Conservation (phyloP, 1,139 yeast genomes). For the Geotrichum restrictum region DNA sequence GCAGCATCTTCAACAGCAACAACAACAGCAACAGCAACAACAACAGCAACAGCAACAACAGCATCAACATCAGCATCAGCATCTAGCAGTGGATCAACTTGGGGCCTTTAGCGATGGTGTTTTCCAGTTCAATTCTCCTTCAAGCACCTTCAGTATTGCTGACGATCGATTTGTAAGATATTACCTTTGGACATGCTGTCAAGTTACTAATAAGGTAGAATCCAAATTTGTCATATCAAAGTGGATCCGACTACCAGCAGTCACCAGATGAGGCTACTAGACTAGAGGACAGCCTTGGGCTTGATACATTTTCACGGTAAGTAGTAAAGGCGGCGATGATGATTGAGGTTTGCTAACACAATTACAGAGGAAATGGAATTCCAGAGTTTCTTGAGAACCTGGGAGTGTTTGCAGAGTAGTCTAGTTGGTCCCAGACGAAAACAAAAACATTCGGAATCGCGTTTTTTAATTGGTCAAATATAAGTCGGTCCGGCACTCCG, state of each 20-base stretch:
- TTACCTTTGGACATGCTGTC: neutral
- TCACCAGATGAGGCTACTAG: neutral
- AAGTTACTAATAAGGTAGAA: neutral
- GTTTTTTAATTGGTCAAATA: too few species aligned
- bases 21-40: neutral
- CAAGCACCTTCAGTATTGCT: neutral
- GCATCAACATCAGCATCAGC: neutral
- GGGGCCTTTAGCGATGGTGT: neutral
- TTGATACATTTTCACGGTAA: neutral
- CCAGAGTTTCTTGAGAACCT: slow-evolving; percentile 18
- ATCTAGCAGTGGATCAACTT: neutral
- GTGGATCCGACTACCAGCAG: neutral
- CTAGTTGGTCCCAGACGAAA: too few species aligned
- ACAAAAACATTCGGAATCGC: too few species aligned
- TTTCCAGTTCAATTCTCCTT: neutral
- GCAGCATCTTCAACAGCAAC: neutral
- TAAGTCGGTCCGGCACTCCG: too few species aligned
- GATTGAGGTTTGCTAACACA: neutral
- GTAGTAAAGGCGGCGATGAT: neutral
- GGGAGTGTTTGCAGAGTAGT: slow-evolving; percentile 11
- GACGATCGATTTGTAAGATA: neutral
- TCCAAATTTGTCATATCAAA: neutral
- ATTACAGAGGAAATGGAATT: neutral
- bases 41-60: neutral
- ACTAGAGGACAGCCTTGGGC: neutral